Percentiles rank a stretch among this genome's conserved stretches.
Conservation (phyloP, 352 stramenopile species). For the Globisporangium alternatum region DNA sequence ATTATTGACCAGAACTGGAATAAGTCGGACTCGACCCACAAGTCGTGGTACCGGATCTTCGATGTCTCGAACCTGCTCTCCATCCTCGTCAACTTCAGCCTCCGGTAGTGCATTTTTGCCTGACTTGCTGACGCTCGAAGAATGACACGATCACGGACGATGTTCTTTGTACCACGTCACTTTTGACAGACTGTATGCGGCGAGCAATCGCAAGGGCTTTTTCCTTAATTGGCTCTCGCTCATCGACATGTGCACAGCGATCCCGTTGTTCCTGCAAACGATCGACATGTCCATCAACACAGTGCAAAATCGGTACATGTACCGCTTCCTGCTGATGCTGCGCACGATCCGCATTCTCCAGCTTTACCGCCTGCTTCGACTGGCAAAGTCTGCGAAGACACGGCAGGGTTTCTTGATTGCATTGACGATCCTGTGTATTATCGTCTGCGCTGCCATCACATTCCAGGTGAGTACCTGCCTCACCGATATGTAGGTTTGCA, state of each 20-base stretch:
- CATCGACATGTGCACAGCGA: constrained; percentile 43
- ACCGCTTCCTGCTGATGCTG: constrained; percentile 65
- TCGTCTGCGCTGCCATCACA: constrained; percentile 56
- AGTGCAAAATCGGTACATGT: constrained; percentile 35
- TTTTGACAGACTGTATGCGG: constrained; percentile 50
- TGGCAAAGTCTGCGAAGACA: constrained; percentile 56
- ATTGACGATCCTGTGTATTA: constrained; percentile 53
- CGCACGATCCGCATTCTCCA: constrained; percentile 56
- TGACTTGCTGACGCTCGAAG: neutral
- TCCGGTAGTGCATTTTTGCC: constrained; percentile 28
- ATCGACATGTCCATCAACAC: constrained; percentile 20
- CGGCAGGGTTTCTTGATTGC: constrained; percentile 51
- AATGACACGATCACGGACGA: neutral
- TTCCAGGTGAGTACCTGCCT: constrained; percentile 36
- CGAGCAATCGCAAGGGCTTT: constrained; percentile 53
- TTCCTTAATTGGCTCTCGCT: constrained; percentile 63
- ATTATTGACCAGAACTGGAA: constrained; percentile 70
- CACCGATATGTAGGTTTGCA: neutral
- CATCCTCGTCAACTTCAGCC: constrained; percentile 38
- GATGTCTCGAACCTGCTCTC: constrained; percentile 49
- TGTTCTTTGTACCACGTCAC: no score
- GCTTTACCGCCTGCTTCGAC: constrained; percentile 55
- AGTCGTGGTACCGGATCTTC: constrained; percentile 32
- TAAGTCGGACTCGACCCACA: constrained; percentile 30
- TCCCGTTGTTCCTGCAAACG: constrained; percentile 47